A percentile compares a stretch with the other conserved stretches of the same genome.
These are phyloP conservation scores for Tilletiopsis washingtonensis DNA, from an alignment of 1,284 basidiomycete species.

Conservation along the genomic window DNA sequence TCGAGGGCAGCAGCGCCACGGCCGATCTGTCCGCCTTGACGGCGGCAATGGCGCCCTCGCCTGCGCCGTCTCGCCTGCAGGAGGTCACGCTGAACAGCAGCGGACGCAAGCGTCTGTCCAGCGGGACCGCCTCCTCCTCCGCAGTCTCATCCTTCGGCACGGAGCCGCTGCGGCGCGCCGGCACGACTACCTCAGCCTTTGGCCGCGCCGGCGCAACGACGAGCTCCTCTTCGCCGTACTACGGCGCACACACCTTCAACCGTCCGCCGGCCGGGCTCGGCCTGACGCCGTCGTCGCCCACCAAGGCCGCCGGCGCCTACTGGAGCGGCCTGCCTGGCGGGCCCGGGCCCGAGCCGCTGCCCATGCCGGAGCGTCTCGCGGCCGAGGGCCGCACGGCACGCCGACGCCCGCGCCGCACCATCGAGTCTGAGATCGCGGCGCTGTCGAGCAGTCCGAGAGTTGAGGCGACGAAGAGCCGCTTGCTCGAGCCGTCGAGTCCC, in stretches of 20 bases:
- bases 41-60: not conserved
- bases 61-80: not conserved
- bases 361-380: constrained; percentile 5
- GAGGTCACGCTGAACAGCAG: not conserved
- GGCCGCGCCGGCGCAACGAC: not conserved
- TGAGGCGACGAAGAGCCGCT: not conserved
- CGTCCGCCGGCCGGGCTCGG: constrained; percentile 17
- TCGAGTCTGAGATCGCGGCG: constrained; percentile 50
- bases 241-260: constrained; percentile 32
- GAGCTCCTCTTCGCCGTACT: constrained; percentile 14
- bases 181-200: not conserved
- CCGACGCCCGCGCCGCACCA: constrained; percentile 8
- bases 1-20: constrained; percentile 1
- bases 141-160: not conserved
- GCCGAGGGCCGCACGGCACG: not conserved
- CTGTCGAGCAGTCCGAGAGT: constrained; percentile 7
- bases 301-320: constrained; percentile 5
- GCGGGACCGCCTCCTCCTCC: not conserved
- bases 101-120: not conserved
- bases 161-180: not conserved
- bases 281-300: constrained; percentile 12
- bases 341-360: constrained; percentile 18
- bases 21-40: not conserved
- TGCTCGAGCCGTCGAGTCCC: constrained; percentile 1
- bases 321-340: constrained; percentile 2